Evolutionary conservation across 345 rosid genomes (phyloP).

Genomic region (Gossypium raimondii): DNA sequence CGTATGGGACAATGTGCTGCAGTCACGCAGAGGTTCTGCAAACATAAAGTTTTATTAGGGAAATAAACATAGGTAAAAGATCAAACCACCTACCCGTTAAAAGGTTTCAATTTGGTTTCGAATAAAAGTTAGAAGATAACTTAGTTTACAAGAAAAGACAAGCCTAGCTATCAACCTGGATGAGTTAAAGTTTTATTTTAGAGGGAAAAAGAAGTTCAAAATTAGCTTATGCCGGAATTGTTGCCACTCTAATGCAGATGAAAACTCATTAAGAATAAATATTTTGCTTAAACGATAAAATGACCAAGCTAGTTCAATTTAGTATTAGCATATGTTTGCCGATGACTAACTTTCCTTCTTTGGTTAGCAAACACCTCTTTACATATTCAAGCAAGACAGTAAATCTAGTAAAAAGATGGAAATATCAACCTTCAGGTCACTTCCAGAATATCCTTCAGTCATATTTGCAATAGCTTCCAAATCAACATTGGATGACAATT

Average conservation of each 20-base stretch:
- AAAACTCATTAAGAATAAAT: neutral
- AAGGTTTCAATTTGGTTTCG: neutral
- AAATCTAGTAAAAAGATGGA: neutral
- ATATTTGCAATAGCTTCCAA: constrained; percentile 78
- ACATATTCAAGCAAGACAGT: neutral
- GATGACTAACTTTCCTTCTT: neutral
- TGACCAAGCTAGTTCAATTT: neutral
- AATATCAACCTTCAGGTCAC: constrained; percentile 76
- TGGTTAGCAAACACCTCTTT: neutral
- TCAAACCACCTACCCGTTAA: neutral
- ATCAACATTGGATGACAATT: constrained; percentile 65
- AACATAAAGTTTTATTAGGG: constrained; percentile 11
- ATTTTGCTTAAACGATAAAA: neutral
- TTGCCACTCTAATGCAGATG: neutral
- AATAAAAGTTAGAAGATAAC: neutral
- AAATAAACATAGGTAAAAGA: neutral
- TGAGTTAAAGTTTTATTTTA: too few species aligned
- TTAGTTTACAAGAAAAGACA: neutral
- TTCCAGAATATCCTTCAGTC: constrained; percentile 97
- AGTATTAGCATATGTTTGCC: neutral
- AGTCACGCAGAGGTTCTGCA: constrained; percentile 87
- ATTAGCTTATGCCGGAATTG: neutral
- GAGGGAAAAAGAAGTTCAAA: too few species aligned
- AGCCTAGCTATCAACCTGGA: neutral
- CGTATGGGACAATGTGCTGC: constrained; percentile 97